Conservation (phyloP, 495 filamentous ascomycete genomes). For the Talaromyces ruber region DNA sequence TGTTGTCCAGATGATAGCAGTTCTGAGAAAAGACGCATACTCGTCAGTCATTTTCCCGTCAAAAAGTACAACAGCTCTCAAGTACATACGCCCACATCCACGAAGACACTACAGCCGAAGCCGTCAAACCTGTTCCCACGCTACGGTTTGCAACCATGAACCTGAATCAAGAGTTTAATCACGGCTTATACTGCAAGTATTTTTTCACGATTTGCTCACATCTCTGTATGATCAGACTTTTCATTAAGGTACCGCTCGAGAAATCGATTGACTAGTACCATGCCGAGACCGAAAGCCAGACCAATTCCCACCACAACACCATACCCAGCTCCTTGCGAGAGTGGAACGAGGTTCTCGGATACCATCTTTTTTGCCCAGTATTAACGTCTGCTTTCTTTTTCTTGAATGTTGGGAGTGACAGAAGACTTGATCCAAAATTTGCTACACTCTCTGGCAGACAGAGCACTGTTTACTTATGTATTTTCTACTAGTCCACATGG, state of each 20-base stretch:
- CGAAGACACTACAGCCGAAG: conserved; percentile 38
- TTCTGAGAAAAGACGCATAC: conserved; percentile 12
- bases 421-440: not conserved
- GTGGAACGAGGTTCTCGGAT: not conserved
- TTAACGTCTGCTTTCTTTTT: not conserved
- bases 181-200: too few relatives aligned
- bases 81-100: conserved; percentile 41
- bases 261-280: not conserved
- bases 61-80: conserved; percentile 11
- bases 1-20: conserved; percentile 15
- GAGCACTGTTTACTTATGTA: not conserved
- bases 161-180: not conserved
- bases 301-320: not conserved
- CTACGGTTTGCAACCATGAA: conserved; percentile 45
- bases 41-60: not conserved
- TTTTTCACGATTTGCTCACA: conserved; percentile 3
- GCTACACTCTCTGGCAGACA: not conserved
- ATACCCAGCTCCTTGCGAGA: not conserved
- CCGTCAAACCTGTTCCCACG: conserved; percentile 39
- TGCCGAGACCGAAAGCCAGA: not conserved
- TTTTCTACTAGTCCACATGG: not conserved
- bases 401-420: not conserved
- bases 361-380: not conserved
- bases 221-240: conserved; percentile 2
- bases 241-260: not conserved